Percentiles rank a stretch among this genome's conserved stretches.
These are phyloP conservation scores for Pestalotiopsis sp. DNA, from an alignment of 2,329 filamentous ascomycete genomes.

Conservation along the genomic window DNA sequence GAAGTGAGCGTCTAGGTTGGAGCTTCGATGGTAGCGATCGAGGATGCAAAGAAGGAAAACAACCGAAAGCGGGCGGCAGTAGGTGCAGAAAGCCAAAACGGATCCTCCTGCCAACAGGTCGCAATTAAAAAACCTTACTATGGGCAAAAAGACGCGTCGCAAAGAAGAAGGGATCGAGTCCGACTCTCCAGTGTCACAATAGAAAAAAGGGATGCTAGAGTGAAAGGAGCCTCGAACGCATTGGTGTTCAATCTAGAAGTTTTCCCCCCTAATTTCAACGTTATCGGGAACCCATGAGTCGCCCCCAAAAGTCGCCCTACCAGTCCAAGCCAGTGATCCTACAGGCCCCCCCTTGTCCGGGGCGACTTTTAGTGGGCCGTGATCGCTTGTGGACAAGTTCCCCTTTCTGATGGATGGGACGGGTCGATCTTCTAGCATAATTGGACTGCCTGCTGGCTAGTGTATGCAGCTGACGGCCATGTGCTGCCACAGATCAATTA, in stretches of 20 bases:
- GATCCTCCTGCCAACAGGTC: not conserved
- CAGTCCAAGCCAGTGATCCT: not conserved
- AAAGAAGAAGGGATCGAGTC: not conserved
- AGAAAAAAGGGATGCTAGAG: not conserved
- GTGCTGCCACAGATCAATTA: not conserved
- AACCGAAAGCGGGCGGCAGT: not conserved
- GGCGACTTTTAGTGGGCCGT: not conserved
- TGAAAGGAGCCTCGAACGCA: not conserved
- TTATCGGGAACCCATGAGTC: not conserved
- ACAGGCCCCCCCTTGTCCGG: no score
- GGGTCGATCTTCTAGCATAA: not conserved
- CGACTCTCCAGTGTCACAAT: not conserved
- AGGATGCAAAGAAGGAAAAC: not conserved
- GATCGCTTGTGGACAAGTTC: slow-evolving; percentile 7
- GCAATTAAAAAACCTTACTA: not conserved
- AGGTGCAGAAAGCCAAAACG: slow-evolving; percentile 2
- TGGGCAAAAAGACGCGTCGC: not conserved
- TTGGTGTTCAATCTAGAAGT: slow-evolving; percentile 21
- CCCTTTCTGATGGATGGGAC: slow-evolving; percentile 5
- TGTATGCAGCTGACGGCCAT: not conserved
- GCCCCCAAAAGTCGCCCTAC: not conserved
- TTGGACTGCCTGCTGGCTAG: not conserved
- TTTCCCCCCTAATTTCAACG: slow-evolving; percentile 21
- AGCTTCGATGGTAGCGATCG: not conserved
- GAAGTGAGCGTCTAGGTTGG: not conserved